Evolutionary conservation across 2,329 filamentous ascomycete genomes (phyloP), one percentile per base, ranked within the genome.

Genomic region (Alternaria sp.): DNA sequence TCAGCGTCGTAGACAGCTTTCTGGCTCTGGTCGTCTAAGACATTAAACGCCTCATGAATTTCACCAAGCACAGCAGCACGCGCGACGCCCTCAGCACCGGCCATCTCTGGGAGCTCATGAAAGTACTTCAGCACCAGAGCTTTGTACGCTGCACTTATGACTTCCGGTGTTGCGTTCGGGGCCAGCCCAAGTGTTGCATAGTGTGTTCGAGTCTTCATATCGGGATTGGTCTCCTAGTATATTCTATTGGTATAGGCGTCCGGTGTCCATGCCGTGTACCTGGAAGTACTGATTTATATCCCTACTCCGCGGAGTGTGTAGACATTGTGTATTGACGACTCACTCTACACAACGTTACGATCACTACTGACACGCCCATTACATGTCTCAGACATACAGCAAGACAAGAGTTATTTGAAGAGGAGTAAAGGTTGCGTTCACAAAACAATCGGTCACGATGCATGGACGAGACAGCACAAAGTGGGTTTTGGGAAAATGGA

Each of bases 111-210:
- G 4, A 51, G 69, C 44, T 71, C 68, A 21, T 70, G 61, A 4
- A 68, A 67, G 30, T 68, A 54, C 9, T 60, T 54, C 12, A 69
- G 59, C 5, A 40, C 62, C 10, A 71, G 66, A 6, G 67, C 64
- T 55, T 72, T 69, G 61, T 70, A 73, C 5, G 67, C 65, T 21
- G 71, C 65, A 23, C 66, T 55, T 45, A 73, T 68, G 28, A 70
- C 63, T 32, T 63, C 47, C 13, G 53, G 49, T 13, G 66, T 57
- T 6, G 69, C 67, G n/a, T 46, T 47, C 7, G 61, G 61, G n/a
- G 57, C 60, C 25, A 73, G 53, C 26, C 62, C 66, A 15, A 72
- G 65, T n/a, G 59, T 61, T 17, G 50, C 40, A 67, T 69, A 72
- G 45, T 72, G 58, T 13, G 63, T 70, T 54, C 23, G 56, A 7